Conservation (phyloP, 2,329 filamentous ascomycete genomes). For the Elsinoe ampelina region DNA sequence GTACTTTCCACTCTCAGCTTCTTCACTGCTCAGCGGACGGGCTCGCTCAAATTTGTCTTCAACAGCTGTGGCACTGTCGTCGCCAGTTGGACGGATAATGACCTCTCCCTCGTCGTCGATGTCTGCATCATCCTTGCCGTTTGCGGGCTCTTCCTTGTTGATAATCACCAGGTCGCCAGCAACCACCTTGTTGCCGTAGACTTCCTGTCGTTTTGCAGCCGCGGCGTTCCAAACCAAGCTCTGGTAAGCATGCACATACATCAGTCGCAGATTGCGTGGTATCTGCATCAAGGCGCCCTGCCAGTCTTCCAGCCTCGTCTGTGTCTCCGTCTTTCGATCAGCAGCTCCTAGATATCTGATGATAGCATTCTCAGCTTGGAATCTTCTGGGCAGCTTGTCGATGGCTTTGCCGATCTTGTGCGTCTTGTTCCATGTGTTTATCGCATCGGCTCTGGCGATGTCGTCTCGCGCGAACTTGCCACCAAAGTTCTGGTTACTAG, state of each 20-base stretch:
- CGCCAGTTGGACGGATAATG: slow-evolving; percentile 51
- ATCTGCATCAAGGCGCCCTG: slow-evolving; percentile 73
- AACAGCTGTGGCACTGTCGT: slow-evolving; percentile 45
- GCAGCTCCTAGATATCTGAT: slow-evolving; percentile 60
- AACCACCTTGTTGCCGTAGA: slow-evolving; percentile 63
- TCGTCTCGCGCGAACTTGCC: slow-evolving; percentile 65
- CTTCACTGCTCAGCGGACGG: slow-evolving; percentile 63
- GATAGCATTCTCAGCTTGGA: slow-evolving; percentile 67
- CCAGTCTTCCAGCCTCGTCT: slow-evolving; percentile 55
- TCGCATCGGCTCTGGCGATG: slow-evolving; percentile 65
- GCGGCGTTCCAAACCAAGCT: slow-evolving; percentile 88
- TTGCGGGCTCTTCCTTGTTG: slow-evolving; percentile 32
- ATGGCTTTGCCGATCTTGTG: slow-evolving; percentile 46
- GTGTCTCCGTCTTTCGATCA: slow-evolving; percentile 36
- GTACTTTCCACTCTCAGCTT: slow-evolving; percentile 66
- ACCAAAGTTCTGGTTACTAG: slow-evolving; percentile 32
- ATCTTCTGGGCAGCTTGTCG: slow-evolving; percentile 65
- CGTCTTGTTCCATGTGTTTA: slow-evolving; percentile 60
- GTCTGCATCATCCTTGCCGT: slow-evolving; percentile 23
- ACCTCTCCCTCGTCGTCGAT: slow-evolving; percentile 56
- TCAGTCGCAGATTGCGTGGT: slow-evolving; percentile 70
- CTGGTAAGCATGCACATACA: slow-evolving; percentile 97
- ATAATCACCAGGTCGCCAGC: slow-evolving; percentile 76
- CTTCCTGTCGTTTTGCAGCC: slow-evolving; percentile 69
- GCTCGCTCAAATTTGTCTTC: slow-evolving; percentile 58